Percentiles rank a stretch among this genome's conserved stretches.
These are phyloP conservation scores for Podospora anserina DNA, from an alignment of 495 filamentous ascomycete species.

Conservation along the genomic window DNA sequence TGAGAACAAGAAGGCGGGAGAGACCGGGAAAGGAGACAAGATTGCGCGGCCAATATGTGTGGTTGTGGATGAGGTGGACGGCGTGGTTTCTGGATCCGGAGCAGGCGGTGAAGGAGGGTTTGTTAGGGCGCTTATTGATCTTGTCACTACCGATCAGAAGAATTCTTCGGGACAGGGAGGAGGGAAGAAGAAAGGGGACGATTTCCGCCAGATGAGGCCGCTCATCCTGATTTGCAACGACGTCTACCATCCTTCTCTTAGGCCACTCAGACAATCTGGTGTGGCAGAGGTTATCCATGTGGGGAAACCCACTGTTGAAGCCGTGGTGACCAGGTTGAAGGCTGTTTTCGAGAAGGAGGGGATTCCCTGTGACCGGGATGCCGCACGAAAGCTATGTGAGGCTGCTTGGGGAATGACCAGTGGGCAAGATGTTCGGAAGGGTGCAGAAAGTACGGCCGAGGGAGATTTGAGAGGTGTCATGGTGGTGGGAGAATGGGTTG, in stretches of 20 bases:
- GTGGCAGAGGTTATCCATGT: constrained; percentile 90
- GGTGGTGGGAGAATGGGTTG: constrained; percentile 94
- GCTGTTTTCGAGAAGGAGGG: constrained; percentile 81
- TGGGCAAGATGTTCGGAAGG: constrained; percentile 54
- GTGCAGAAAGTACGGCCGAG: constrained; percentile 63
- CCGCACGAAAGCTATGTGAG: constrained; percentile 85
- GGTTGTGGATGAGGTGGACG: constrained; percentile 94
- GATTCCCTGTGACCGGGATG: constrained; percentile 80
- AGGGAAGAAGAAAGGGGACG: constrained; percentile 62
- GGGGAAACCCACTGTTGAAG: constrained; percentile 80
- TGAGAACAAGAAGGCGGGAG: constrained; percentile 55
- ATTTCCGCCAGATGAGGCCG: constrained; percentile 80
- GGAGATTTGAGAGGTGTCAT: constrained; percentile 90
- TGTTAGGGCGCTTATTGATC: constrained; percentile 88
- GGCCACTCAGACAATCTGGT: constrained; percentile 73
- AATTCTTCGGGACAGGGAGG: constrained; percentile 54
- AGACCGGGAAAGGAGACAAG: constrained; percentile 59
- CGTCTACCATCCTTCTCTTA: constrained; percentile 87
- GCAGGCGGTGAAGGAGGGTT: constrained; percentile 75
- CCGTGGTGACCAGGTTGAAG: constrained; percentile 79
- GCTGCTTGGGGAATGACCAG: constrained; percentile 81
- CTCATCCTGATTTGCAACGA: constrained; percentile 96
- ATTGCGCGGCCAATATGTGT: constrained; percentile 87
- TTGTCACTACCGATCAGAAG: constrained; percentile 80
- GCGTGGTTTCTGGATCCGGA: constrained; percentile 76